phyloP scores from a whole-genome alignment of 805 yeast genomes.

The Yamadazyma laniorum region DNA sequence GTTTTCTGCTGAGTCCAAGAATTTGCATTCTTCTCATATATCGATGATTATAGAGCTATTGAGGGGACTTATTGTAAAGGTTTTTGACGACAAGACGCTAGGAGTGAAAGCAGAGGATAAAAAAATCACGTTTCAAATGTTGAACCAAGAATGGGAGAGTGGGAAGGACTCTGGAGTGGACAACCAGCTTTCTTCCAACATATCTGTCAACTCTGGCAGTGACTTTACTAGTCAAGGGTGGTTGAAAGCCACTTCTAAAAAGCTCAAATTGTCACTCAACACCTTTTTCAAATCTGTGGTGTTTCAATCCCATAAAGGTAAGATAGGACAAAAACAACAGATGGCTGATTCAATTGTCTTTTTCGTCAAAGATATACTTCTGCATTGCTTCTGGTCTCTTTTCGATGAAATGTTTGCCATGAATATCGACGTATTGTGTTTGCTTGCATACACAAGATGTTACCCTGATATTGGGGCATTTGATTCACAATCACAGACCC shows the following conservation, averaged over 20 bases:
- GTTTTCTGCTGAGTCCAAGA: conserved; percentile 21
- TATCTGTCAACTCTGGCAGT: background rate
- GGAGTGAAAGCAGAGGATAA: background rate
- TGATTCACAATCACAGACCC: conserved; percentile 8
- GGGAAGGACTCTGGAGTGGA: background rate
- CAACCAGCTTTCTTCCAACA: background rate
- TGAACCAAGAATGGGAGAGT: conserved; percentile 16
- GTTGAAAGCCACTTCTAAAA: conserved; percentile 38
- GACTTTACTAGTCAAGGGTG: conserved; percentile 22
- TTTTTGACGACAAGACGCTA: conserved; percentile 27
- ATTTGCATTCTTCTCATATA: conserved; percentile 23
- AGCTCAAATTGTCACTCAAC: conserved; percentile 33
- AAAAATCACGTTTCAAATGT: conserved; percentile 7
- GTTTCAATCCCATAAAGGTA: conserved; percentile 17
- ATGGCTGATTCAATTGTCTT: conserved; percentile 21
- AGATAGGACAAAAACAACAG: conserved; percentile 23
- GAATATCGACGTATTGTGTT: conserved; percentile 28
- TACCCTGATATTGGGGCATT: conserved; percentile 11
- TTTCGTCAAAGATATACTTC: conserved; percentile 22
- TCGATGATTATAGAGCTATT: conserved; percentile 23
- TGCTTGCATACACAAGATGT: conserved; percentile 10
- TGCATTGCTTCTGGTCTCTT: conserved; percentile 30
- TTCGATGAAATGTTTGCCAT: conserved; percentile 29
- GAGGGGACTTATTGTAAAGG: conserved; percentile 21
- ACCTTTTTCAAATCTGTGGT: conserved; percentile 31